Evolutionary conservation across 73 alveolate genomes (phyloP).

Genomic region (Blepharisma japonicum): DNA sequence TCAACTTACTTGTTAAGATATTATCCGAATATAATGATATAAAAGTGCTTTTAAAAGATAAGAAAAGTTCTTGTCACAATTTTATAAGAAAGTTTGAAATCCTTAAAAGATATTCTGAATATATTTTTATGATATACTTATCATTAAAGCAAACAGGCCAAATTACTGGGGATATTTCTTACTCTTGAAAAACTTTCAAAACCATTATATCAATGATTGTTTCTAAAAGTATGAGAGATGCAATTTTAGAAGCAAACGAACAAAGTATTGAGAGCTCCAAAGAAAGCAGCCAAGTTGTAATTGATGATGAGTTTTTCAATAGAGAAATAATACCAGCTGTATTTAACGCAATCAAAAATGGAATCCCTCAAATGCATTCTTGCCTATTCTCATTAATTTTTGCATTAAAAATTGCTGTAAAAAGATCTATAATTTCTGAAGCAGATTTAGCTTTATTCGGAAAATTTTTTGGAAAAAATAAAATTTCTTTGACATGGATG

Average conservation of each 20-base stretch:
- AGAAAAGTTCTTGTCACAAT: too few species aligned
- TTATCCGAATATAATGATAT: too few species aligned
- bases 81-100: too few species aligned
- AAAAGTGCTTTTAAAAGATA: too few species aligned
- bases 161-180: constrained; percentile 7
- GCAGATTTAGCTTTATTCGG: neutral
- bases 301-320: constrained; percentile 6
- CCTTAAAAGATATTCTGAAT: too few species aligned
- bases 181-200: neutral
- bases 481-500: neutral
- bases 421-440: neutral
- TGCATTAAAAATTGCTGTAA: constrained; percentile 14
- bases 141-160: constrained; percentile 1
- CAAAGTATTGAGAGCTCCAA: too few species aligned
- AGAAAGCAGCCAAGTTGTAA: neutral
- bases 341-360: neutral
- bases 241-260: neutral
- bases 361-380: neutral
- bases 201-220: neutral
- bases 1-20: too few species aligned
- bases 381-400: neutral
- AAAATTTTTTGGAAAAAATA: neutral
- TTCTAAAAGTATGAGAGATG: constrained; percentile 10
- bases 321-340: constrained; percentile 21
- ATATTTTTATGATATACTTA: neutral